A percentile compares a stretch with the other conserved stretches of the same genome.
Conservation (phyloP, 345 rosid genomes). For the Euphorbia peplus region DNA sequence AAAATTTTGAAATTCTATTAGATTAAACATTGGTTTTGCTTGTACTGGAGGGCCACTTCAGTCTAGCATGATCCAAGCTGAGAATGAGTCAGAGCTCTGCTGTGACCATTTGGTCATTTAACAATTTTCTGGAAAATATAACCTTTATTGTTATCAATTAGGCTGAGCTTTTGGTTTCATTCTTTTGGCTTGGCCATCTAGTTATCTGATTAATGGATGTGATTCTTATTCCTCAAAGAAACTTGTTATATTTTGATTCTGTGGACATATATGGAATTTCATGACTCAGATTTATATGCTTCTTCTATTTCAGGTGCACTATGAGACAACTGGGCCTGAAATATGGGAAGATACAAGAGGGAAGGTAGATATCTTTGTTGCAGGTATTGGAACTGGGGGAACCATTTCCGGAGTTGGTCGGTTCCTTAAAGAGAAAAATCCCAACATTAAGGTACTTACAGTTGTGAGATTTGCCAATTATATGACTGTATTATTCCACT, state of each 20-base stretch:
- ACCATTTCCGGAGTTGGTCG: conserved; percentile 33
- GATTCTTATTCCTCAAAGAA: neutral
- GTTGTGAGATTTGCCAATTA: neutral
- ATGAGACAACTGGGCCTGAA: conserved; percentile 36
- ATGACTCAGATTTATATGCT: neutral
- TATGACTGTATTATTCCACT: neutral
- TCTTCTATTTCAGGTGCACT: conserved; percentile 25
- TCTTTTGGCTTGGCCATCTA: neutral
- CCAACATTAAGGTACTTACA: conserved; percentile 32
- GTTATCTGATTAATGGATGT: neutral
- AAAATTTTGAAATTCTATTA: neutral
- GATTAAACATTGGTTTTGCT: neutral
- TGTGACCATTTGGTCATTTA: neutral
- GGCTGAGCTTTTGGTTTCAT: neutral
- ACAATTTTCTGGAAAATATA: neutral
- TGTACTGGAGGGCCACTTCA: neutral
- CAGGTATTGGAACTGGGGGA: conserved; percentile 31
- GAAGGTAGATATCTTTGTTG: conserved; percentile 34
- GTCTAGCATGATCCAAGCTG: neutral
- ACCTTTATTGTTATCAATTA: neutral
- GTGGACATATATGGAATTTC: neutral
- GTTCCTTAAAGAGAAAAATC: conserved; percentile 34
- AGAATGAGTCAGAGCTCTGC: neutral
- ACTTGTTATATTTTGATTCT: neutral
- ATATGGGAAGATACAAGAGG: conserved; percentile 38